These are phyloP conservation scores for Claviceps sp. DNA, from an alignment of 2,329 filamentous ascomycete genomes.

Conservation along the genomic window DNA sequence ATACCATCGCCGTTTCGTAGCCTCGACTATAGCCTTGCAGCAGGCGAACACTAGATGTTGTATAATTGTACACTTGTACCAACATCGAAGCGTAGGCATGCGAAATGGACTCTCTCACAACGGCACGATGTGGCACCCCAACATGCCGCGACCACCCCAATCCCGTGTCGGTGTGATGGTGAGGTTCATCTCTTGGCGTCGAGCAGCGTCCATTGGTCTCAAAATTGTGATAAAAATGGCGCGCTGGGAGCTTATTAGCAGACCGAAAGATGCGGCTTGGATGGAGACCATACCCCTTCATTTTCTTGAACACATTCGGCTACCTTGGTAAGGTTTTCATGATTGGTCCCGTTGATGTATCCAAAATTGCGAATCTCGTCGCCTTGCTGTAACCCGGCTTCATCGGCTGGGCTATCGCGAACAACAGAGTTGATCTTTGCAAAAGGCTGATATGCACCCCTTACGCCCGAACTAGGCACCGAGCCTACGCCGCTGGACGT, in stretches of 20 bases:
- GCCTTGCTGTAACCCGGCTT: conserved; percentile 65
- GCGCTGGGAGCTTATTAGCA: conserved; percentile 35
- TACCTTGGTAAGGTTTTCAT: conserved; percentile 74
- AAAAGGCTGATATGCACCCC: conserved; percentile 37
- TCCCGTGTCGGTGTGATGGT: conserved; percentile 61
- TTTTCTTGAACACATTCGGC: conserved; percentile 83
- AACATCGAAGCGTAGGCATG: neutral
- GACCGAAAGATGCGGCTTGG: neutral
- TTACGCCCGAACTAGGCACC: conserved; percentile 17
- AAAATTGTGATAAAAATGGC: conserved; percentile 56
- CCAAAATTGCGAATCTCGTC: conserved; percentile 81
- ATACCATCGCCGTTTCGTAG: neutral
- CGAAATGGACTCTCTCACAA: conserved; percentile 29
- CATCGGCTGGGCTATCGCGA: conserved; percentile 63
- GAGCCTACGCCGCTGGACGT: conserved; percentile 15
- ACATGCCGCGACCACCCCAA: conserved; percentile 81
- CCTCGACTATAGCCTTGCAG: neutral
- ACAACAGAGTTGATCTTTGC: conserved; percentile 82
- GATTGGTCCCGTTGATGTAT: conserved; percentile 67
- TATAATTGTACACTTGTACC: neutral
- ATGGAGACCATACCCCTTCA: conserved; percentile 57
- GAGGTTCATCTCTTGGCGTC: conserved; percentile 48
- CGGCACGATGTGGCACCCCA: conserved; percentile 84
- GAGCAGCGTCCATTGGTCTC: conserved; percentile 29
- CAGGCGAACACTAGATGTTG: neutral